Evolutionary conservation across 139 green algal genomes (phyloP).

Genomic region (Coelastrella sp.): DNA sequence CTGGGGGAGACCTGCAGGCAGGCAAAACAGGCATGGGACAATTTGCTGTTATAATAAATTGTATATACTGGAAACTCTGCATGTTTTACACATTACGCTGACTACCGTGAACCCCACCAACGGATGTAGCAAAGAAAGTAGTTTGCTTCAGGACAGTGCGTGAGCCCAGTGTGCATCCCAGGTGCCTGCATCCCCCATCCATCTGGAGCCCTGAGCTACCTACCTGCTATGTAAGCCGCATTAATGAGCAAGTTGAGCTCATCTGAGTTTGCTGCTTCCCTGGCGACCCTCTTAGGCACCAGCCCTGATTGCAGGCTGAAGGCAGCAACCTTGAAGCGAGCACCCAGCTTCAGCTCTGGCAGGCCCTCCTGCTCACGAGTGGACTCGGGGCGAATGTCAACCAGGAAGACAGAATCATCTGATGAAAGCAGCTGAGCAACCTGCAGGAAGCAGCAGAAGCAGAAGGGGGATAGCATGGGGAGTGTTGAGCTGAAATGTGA

Average conservation of each 20-base stretch:
- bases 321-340: slow-evolving; percentile 62
- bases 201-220: too few relatives aligned
- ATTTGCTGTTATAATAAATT: not conserved
- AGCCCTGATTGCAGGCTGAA: slow-evolving; percentile 36
- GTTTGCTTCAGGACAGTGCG: not conserved
- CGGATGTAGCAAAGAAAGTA: not conserved
- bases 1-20: not conserved
- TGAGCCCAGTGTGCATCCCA: not conserved
- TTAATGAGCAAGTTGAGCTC: slow-evolving; percentile 54
- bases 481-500: too few relatives aligned
- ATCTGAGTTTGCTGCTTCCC: slow-evolving; percentile 44
- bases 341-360: slow-evolving; percentile 62
- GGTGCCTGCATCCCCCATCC: too few relatives aligned
- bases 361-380: slow-evolving; percentile 57
- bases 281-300: slow-evolving; percentile 39
- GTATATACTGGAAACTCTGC: not conserved
- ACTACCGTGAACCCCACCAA: not conserved
- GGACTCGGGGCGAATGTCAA: slow-evolving; percentile 68
- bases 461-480: too few relatives aligned
- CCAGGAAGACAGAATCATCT: slow-evolving; percentile 58
- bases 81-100: not conserved
- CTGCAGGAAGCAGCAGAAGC: not conserved
- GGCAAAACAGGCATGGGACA: not conserved
- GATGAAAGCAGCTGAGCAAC: not conserved
- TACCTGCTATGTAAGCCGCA: slow-evolving; percentile 52